A percentile compares a stretch with the other conserved stretches of the same genome.
phyloP scores from a whole-genome alignment of 495 filamentous ascomycete species.

The Aspergillus ostianus region DNA sequence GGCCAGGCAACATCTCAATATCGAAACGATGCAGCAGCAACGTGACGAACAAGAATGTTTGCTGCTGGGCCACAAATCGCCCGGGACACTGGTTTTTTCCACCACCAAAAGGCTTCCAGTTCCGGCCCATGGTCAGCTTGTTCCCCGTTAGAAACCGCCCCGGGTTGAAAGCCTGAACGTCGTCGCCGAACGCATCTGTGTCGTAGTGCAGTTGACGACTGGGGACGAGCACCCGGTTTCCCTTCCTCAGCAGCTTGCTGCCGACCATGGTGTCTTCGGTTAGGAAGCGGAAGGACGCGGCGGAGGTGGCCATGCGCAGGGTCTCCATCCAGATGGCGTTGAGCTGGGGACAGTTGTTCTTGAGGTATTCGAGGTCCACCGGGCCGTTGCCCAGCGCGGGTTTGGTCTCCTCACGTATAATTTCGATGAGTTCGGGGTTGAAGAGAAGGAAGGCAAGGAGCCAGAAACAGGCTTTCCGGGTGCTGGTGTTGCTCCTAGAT shows the following conservation, averaged over 20 bases:
- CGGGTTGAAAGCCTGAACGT: not conserved
- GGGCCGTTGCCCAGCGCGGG: not conserved
- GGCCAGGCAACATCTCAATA: not conserved
- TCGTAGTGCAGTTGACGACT: conserved; percentile 1
- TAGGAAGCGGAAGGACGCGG: not conserved
- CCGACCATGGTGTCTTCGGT: conserved; percentile 1
- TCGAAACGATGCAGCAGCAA: not conserved
- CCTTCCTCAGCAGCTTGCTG: not conserved
- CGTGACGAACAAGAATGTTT: not conserved
- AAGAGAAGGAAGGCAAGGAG: conserved; percentile 1
- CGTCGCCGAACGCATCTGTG: not conserved
- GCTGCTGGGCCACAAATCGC: not conserved
- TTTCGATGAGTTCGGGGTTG: conserved; percentile 1
- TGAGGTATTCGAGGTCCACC: conserved; percentile 1
- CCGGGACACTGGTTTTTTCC: not conserved
- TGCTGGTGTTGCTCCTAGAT: conserved; percentile 1
- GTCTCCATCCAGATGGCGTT: conserved; percentile 5
- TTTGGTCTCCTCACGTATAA: not conserved
- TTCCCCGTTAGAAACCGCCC: not conserved
- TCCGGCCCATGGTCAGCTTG: not conserved
- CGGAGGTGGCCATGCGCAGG: not conserved
- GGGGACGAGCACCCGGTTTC: not conserved
- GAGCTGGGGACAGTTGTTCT: not conserved
- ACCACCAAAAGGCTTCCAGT: conserved; percentile 1
- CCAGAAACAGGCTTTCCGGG: conserved; percentile 5